Base-by-base conservation (phyloP, 2,329 filamentous ascomycete species). In the Scedosporium aurantiacum region DNA sequence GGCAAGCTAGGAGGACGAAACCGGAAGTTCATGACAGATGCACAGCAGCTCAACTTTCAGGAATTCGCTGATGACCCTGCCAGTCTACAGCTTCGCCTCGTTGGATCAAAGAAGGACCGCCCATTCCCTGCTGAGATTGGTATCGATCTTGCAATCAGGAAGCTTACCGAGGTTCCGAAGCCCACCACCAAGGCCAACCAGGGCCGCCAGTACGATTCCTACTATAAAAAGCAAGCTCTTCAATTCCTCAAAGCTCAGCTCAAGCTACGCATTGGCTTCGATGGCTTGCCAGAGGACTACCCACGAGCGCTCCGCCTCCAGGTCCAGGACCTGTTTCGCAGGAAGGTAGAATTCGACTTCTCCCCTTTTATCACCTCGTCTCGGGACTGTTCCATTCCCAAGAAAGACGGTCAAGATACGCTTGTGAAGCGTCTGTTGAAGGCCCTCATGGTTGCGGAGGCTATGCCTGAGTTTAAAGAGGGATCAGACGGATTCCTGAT, bases 1-100 rank as follows among this genome's bases (percentile, higher is more conserved):
- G 94, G 94, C 14, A 99, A 99, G 73, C 82, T 99, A 12, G 94
- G 95, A 55, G 94, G 94, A 6, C 86, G 94, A 27, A 99, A 99
- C 69, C 81, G 95, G 41, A 97, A 96, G 70, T 99, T 96, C 72
- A 87, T 97, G 77, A 96, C 89, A 5, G 89, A 91, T 57, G 90
- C 93, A 2, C 87, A 93, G 5, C 85, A 87, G n/a, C 82, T 99
- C 12, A 82, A 85, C 1, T 97, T 89, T 73, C 87, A 91, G 71
- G 82, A 87, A 58, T 97, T 88, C 70, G 87, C 93, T 5, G 94
- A 99, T 71, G 94, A 97, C 67, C 78, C 85, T 21, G 83, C 91
- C 0, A 96, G 90, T 69, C 90, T 97, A 65, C 92, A 97, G 66
- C 78, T 99, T 62, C 87, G 90, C 40, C 82, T 99, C 12, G 89